Conservation (phyloP, 257 asterid genomes). For the Misopates orontium region DNA sequence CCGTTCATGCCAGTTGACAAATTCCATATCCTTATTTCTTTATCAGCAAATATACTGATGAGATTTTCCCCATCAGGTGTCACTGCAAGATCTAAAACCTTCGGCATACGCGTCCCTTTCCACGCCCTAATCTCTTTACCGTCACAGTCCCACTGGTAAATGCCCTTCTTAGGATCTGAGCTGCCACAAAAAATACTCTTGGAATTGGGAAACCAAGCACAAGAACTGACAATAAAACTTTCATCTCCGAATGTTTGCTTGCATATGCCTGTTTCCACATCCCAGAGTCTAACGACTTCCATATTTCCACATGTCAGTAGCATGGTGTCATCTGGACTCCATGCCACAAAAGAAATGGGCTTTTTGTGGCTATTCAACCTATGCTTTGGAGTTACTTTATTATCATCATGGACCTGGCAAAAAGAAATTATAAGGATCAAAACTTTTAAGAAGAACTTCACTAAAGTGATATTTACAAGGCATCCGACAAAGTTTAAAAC, state of each 20-base stretch:
- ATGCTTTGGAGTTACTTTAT: slow-evolving; percentile 48
- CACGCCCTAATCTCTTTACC: slow-evolving; percentile 84
- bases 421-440: slow-evolving; percentile 16
- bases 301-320: slow-evolving; percentile 81
- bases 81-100: slow-evolving; percentile 83
- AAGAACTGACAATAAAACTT: slow-evolving; percentile 68
- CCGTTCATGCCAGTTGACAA: slow-evolving; percentile 46
- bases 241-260: slow-evolving; percentile 76
- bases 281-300: slow-evolving; percentile 96
- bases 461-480: slow-evolving; percentile 2
- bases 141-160: slow-evolving; percentile 88
- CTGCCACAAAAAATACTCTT: slow-evolving; percentile 89
- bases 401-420: slow-evolving; percentile 70
- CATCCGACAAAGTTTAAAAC: slow-evolving; percentile 1
- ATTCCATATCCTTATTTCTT: slow-evolving; percentile 73
- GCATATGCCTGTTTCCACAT: slow-evolving; percentile 78
- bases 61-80: slow-evolving; percentile 87
- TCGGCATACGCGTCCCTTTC: slow-evolving; percentile 94
- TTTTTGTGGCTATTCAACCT: slow-evolving; percentile 59
- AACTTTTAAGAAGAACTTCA: slow-evolving; percentile 1
- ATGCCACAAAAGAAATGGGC: slow-evolving; percentile 75
- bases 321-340: slow-evolving; percentile 97
- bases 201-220: slow-evolving; percentile 99
- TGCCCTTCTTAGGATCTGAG: slow-evolving; percentile 83
- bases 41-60: slow-evolving; percentile 74